Percentiles rank a stretch among this genome's conserved stretches.
phyloP scores from a whole-genome alignment of 495 filamentous ascomycete genomes.

The Cladorrhinum samala region DNA sequence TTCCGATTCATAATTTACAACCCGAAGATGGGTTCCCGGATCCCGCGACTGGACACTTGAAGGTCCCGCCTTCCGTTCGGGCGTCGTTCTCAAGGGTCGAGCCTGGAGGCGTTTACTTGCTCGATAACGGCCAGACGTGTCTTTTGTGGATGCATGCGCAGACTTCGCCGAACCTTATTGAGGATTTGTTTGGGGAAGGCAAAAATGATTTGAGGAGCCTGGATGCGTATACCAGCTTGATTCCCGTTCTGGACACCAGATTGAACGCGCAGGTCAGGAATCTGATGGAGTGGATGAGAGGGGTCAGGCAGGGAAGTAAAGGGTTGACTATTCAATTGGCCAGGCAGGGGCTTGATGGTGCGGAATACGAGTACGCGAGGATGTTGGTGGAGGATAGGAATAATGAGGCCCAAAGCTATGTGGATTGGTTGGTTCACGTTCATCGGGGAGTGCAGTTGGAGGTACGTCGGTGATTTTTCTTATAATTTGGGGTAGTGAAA shows the following conservation, averaged over 20 bases:
- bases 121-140: slow-evolving; percentile 92
- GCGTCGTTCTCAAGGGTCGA: slow-evolving; percentile 87
- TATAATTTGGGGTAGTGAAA: too few species aligned
- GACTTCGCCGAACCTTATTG: slow-evolving; percentile 70
- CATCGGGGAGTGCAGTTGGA: slow-evolving; percentile 90
- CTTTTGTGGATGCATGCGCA: slow-evolving; percentile 86
- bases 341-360: slow-evolving; percentile 86
- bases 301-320: slow-evolving; percentile 70
- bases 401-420: slow-evolving; percentile 95
- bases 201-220: slow-evolving; percentile 64
- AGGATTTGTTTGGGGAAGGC: slow-evolving; percentile 82
- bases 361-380: slow-evolving; percentile 93
- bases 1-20: slow-evolving; percentile 85
- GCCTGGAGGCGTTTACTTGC: slow-evolving; percentile 90
- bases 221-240: slow-evolving; percentile 70
- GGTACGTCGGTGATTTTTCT: slow-evolving; percentile 39
- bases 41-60: slow-evolving; percentile 71
- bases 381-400: slow-evolving; percentile 91
- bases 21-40: slow-evolving; percentile 84
- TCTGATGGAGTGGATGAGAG: slow-evolving; percentile 77
- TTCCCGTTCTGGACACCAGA: slow-evolving; percentile 79
- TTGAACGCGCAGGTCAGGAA: slow-evolving; percentile 94
- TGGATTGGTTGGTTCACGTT: slow-evolving; percentile 96
- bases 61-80: slow-evolving; percentile 69
- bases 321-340: slow-evolving; percentile 85